Evolutionary conservation across 176 grass and related monocot species (phyloP).

Genomic region (Areca catechu): DNA sequence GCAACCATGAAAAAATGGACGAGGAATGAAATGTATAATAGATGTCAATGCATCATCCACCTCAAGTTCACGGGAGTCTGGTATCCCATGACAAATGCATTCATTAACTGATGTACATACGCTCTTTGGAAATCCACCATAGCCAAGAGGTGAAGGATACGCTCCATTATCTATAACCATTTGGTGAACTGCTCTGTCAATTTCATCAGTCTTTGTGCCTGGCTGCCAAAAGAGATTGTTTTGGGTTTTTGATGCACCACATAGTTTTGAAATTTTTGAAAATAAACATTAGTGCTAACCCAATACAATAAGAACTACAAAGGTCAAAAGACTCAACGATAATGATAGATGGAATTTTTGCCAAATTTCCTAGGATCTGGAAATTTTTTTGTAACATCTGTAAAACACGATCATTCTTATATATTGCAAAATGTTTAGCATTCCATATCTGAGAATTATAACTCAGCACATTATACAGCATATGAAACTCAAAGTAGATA

Average conservation of each 20-base stretch:
- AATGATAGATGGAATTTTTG: no score
- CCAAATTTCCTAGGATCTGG: no score
- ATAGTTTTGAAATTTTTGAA: not conserved
- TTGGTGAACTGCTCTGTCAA: conserved; percentile 92
- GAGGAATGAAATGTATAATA: conserved; percentile 1
- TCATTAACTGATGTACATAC: conserved; percentile 97
- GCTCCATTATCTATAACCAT: conserved; percentile 90
- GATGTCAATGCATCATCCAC: conserved; percentile 28
- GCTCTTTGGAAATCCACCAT: conserved; percentile 85
- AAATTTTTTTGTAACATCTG: no score
- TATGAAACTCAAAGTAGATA: no score
- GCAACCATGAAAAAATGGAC: not conserved
- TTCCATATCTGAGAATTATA: no score
- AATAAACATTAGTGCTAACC: no score
- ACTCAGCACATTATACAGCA: no score
- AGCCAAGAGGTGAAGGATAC: conserved; percentile 89
- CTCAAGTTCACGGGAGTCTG: conserved; percentile 84
- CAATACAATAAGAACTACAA: no score
- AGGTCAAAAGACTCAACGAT: no score
- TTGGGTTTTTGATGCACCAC: conserved; percentile 17
- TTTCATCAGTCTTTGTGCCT: conserved; percentile 89
- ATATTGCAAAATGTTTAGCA: no score
- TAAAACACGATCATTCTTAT: no score
- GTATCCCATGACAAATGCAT: conserved; percentile 97
- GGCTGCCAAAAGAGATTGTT: conserved; percentile 52